Evolutionary conservation across 805 yeast genomes (phyloP).

Genomic region (Saccharomyces cerevisiae): DNA sequence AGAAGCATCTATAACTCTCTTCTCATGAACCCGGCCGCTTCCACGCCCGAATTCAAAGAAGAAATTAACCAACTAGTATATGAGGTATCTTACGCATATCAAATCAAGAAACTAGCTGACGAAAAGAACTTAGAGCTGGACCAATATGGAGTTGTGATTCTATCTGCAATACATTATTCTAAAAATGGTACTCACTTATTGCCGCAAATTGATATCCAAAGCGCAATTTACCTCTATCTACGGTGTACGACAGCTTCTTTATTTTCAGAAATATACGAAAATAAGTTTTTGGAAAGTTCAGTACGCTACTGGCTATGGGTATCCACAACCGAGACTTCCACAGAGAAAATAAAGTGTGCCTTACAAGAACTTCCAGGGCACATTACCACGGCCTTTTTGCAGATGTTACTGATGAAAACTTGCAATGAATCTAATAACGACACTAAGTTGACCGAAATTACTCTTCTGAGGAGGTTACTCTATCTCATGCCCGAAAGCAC

Average conservation of each 20-base stretch:
- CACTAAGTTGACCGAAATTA: slow-evolving; percentile 39
- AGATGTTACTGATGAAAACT: slow-evolving; percentile 34
- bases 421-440: slow-evolving; percentile 34
- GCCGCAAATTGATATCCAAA: slow-evolving; percentile 11
- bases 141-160: slow-evolving; percentile 28
- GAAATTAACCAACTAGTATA: slow-evolving; percentile 32
- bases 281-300: slow-evolving; percentile 23
- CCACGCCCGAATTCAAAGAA: slow-evolving; percentile 14
- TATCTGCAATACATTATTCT: slow-evolving; percentile 18
- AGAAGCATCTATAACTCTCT: slow-evolving; percentile 34
- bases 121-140: slow-evolving; percentile 25
- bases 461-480: slow-evolving; percentile 56
- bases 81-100: slow-evolving; percentile 32
- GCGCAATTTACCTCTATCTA: slow-evolving; percentile 34
- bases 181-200: slow-evolving; percentile 11
- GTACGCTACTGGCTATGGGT: slow-evolving; percentile 32
- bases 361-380: slow-evolving; percentile 24
- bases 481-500: slow-evolving; percentile 47
- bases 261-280: slow-evolving; percentile 19
- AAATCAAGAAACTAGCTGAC: slow-evolving; percentile 24
- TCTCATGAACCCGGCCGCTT: neutral
- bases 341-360: slow-evolving; percentile 11
- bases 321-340: slow-evolving; percentile 19
- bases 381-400: slow-evolving; percentile 34
- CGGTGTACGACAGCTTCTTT: slow-evolving; percentile 37